Conservation (phyloP, 2,329 filamentous ascomycete genomes). For the Zopfia rhizophila region DNA sequence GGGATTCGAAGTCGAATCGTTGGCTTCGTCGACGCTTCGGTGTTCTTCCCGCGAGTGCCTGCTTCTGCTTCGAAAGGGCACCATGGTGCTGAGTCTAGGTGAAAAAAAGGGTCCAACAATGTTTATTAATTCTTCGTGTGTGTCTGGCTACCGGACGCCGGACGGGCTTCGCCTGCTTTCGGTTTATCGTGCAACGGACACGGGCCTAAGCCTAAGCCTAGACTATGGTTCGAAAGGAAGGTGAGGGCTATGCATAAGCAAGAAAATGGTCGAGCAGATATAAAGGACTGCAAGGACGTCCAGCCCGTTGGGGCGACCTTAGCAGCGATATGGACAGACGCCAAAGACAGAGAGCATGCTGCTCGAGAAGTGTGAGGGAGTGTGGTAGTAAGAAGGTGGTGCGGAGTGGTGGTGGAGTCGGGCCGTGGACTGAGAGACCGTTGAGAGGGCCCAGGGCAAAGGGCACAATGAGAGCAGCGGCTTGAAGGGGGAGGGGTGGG, state of each 20-base stretch:
- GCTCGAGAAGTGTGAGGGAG: constrained; percentile 9
- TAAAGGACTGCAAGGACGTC: background rate
- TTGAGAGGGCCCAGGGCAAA: background rate
- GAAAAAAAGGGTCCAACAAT: constrained; percentile 1
- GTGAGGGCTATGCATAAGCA: constrained; percentile 41
- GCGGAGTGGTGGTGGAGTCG: constrained; percentile 4
- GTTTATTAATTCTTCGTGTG: constrained; percentile 13
- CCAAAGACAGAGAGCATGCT: constrained; percentile 9
- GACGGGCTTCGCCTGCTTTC: constrained; percentile 24
- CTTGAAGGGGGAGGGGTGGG: too few species aligned
- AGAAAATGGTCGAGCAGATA: constrained; percentile 8
- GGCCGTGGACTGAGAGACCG: background rate
- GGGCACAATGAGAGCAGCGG: background rate
- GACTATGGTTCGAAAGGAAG: constrained; percentile 30
- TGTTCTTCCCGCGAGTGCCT: constrained; percentile 21
- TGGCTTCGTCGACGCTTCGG: background rate
- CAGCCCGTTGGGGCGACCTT: constrained; percentile 1
- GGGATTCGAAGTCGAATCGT: constrained; percentile 26
- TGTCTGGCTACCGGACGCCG: constrained; percentile 25
- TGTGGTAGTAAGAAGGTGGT: background rate
- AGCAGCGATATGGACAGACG: constrained; percentile 7
- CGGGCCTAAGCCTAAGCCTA: constrained; percentile 30
- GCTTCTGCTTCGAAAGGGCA: constrained; percentile 35
- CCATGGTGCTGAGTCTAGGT: constrained; percentile 26
- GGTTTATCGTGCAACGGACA: constrained; percentile 36